Evolutionary conservation across 768 basidiomycete genomes (phyloP), one percentile per base, ranked within the genome.

Genomic region (Boletus insuetus): DNA sequence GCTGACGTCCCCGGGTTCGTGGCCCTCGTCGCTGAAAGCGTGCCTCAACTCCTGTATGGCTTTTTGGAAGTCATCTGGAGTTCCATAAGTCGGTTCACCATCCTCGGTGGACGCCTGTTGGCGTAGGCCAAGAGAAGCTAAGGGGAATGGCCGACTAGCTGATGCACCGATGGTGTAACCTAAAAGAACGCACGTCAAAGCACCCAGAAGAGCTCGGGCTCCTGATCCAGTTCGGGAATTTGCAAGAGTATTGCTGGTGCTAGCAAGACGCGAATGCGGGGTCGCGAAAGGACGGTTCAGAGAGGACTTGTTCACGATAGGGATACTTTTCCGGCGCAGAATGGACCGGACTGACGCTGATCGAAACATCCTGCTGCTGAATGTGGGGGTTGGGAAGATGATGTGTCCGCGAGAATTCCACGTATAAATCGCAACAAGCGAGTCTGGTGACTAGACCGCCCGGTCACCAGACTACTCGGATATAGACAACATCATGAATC

Each of bases 41-140:
- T 14, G 49, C 45, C 64, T 73, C 12, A 89, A 69, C 31, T 83
- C 84, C 43, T 65, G 61, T 37, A 87, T 80, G 1, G 84, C 85
- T 4, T 68, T 61, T 44, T 74, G 58, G 57, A 85, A 82, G 49
- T 87, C 87, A 19, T 73, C 61, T 1, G 75, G 71, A 10, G 81
- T 72, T 13, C 83, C 86, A 59, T 82, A 86, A 16, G 61, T 63
- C 6, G 71, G 69, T 46, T 72, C 35, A 14, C 48, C 50, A 7
- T 56, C 58, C 19, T 32, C 45, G 8, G 40, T 14, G 34, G 51
- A 29, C 41, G 26, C 20, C 40, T 40, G 52, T 8, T 2, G 46
- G n/a, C 29, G 51, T 37, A 58, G 35, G 34, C 55, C 58, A 39
- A 65, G 43, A 40, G 46, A 38, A 17, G 32, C 43, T 1, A 58